These are phyloP conservation scores for Saposhnikovia divaricata DNA, from an alignment of 129 eudicot genomes.

Conservation along the genomic window DNA sequence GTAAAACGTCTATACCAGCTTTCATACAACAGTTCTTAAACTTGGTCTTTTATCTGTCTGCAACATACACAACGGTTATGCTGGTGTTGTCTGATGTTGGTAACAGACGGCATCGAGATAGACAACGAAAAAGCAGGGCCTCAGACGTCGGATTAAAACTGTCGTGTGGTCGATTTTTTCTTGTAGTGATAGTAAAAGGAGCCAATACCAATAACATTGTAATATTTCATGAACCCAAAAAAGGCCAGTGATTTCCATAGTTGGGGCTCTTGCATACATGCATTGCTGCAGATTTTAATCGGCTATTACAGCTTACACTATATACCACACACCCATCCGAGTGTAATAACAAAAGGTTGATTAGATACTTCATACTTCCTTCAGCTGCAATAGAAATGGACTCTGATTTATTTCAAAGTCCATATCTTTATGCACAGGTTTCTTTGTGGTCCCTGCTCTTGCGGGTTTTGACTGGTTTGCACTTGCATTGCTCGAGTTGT, in stretches of 20 bases:
- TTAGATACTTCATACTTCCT: constrained; percentile 52
- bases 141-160: no score
- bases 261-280: not conserved
- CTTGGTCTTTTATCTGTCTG: no score
- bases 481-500: constrained; percentile 15
- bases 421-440: constrained; percentile 35
- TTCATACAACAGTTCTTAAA: no score
- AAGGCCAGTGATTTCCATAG: not conserved
- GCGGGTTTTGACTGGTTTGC: constrained; percentile 21
- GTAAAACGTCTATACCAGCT: no score
- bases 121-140: no score
- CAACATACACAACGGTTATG: no score
- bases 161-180: no score
- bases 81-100: no score
- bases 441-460: constrained; percentile 19
- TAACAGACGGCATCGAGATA: no score
- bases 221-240: not conserved
- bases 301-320: not conserved
- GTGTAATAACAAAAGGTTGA: constrained; percentile 5
- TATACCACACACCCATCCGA: not conserved
- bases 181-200: not conserved
- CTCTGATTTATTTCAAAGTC: constrained; percentile 45
- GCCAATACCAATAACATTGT: not conserved
- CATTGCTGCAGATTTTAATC: not conserved
- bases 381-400: constrained; percentile 53